Base-by-base conservation (phyloP, 2,329 filamentous ascomycete species). In the Boeremia exigua region DNA sequence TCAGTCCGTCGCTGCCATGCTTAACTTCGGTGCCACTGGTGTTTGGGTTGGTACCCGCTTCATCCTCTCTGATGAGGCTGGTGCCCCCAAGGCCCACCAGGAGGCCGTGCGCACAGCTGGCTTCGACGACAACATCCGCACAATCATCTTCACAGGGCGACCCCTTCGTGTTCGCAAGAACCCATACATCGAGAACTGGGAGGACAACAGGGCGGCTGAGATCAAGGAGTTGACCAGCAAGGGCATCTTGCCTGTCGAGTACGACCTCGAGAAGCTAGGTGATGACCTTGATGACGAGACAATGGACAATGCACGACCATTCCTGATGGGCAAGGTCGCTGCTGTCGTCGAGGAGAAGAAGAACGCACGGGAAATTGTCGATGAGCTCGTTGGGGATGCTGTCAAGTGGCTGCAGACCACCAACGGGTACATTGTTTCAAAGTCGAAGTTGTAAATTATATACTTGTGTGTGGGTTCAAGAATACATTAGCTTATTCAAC, bases 41-140 rank as follows among this genome's bases (percentile, higher is more conserved):
- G 95, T 98, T 67, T 99, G 95, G 95, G 89, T 99, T 65, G 95
- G 95, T 74, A 99, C 95, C 34, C 87, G 95, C 63, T 99, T 99
- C 82, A 89, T 99, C 66, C 86, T 99, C 58, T 88, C 88, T 52
- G 91, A 97, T 66, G 95, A 99, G 83, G 95, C 95, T 53, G 94
- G 95, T 72, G 95, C 95, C 10, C 91, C 95, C 66, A 88, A 92
- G 78, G 86, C 90, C 42, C 94, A 99, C 84, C 95, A 98, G 82
- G 94, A 99, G 74, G 92, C 94, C 59, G 95, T 99, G 67, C 86
- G 87, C 72, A 97, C 94, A 38, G 86, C 95, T 48, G 86, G 90
- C 67, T 96, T 95, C 77, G 92, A 98, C 79, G 95, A 99, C 80
- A 99, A 96, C 73, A 82, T 98, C 75, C 90, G 92, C 75, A 99